Conservation (phyloP, 1,284 basidiomycete species). For the Hymenochaete sp. region DNA sequence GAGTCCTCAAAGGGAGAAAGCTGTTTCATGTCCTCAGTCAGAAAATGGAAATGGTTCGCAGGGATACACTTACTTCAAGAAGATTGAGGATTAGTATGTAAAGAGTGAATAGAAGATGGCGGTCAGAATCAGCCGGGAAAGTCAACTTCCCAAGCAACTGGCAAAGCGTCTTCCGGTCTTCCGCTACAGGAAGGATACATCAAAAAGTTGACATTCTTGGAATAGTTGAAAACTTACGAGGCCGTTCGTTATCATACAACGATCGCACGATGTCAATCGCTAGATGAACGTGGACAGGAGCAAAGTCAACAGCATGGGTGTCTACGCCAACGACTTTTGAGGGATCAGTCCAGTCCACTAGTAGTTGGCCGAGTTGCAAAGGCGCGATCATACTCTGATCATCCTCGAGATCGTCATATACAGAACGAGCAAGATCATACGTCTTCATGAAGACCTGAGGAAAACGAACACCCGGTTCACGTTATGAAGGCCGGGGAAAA, state of each 20-base stretch:
- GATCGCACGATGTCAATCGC: conserved; percentile 14
- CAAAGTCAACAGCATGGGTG: background rate
- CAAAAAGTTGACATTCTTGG: background rate
- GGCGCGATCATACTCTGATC: conserved; percentile 18
- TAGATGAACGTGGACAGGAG: conserved; percentile 11
- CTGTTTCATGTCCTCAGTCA: background rate
- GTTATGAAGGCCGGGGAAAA: too few relatives aligned
- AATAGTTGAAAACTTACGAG: conserved; percentile 2
- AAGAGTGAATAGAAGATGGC: conserved; percentile 7
- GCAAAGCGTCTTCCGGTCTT: conserved; percentile 54
- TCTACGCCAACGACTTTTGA: conserved; percentile 11
- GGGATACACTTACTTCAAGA: conserved; percentile 11
- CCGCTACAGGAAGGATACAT: conserved; percentile 4
- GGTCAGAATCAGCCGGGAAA: conserved; percentile 28
- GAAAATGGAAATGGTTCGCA: background rate
- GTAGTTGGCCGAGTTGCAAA: conserved; percentile 15
- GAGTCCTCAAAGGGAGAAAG: conserved; percentile 18
- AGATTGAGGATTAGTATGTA: conserved; percentile 18
- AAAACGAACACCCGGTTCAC: background rate
- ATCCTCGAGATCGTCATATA: conserved; percentile 16
- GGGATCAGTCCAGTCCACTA: conserved; percentile 17
- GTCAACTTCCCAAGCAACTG: conserved; percentile 75
- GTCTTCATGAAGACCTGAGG: conserved; percentile 1
- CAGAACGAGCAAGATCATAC: conserved; percentile 7
- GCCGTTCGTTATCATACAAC: conserved; percentile 14